Conservation (phyloP, 2,329 filamentous ascomycete species). For the Fusarium longipes region DNA sequence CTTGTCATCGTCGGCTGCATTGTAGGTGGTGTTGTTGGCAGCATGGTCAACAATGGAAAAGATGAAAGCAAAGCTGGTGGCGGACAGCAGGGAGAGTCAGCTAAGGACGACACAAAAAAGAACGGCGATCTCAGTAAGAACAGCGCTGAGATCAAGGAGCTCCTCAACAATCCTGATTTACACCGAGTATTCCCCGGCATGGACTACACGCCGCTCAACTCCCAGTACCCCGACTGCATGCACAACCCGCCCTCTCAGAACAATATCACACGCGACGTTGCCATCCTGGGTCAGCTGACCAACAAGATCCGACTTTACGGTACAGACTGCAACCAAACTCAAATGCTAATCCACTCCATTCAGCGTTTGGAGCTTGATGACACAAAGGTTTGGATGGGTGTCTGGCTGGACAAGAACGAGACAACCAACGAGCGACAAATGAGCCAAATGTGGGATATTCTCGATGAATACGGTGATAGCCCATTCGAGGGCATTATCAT, state of each 20-base stretch:
- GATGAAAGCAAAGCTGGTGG: slow-evolving; percentile 16
- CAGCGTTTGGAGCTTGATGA: slow-evolving; percentile 75
- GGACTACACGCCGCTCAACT: slow-evolving; percentile 92
- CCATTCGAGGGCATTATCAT: slow-evolving; percentile 87
- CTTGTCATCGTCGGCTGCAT: slow-evolving; percentile 77
- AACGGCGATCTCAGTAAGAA: slow-evolving; percentile 80
- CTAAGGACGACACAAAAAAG: slow-evolving; percentile 66
- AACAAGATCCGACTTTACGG: slow-evolving; percentile 91
- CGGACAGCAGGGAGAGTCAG: slow-evolving; percentile 58
- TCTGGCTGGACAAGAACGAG: slow-evolving; percentile 87
- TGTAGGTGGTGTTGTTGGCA: slow-evolving; percentile 78
- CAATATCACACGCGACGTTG: slow-evolving; percentile 91
- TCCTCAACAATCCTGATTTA: slow-evolving; percentile 83
- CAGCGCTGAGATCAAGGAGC: slow-evolving; percentile 80
- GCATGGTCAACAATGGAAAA: slow-evolving; percentile 66
- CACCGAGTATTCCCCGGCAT: slow-evolving; percentile 96
- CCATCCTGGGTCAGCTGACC: slow-evolving; percentile 89
- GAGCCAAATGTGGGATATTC: slow-evolving; percentile 82
- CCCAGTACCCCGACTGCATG: slow-evolving; percentile 88
- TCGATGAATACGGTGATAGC: slow-evolving; percentile 73
- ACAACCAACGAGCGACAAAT: slow-evolving; percentile 89
- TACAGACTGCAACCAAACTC: slow-evolving; percentile 96
- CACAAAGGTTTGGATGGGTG: slow-evolving; percentile 93
- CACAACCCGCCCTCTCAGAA: slow-evolving; percentile 86
- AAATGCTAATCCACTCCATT: slow-evolving; percentile 90